These are phyloP conservation scores for Austropuccinia psidii DNA, from an alignment of 1,284 basidiomycete genomes.

Conservation along the genomic window DNA sequence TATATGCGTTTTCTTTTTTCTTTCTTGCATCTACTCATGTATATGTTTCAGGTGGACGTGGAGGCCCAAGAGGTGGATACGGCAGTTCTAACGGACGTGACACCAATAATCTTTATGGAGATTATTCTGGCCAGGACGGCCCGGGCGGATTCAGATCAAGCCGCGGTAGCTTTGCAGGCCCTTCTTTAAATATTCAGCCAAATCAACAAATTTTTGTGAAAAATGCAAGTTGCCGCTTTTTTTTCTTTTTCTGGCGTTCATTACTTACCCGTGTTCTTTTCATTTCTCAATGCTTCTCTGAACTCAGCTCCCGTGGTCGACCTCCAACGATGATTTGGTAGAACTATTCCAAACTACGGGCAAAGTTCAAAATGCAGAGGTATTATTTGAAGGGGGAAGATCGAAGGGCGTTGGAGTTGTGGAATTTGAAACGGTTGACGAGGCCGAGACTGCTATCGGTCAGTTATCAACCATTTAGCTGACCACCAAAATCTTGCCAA, in stretches of 20 bases:
- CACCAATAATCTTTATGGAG: constrained; percentile 67
- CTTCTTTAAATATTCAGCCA: constrained; percentile 57
- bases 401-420: constrained; percentile 92
- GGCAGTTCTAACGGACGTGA: constrained; percentile 52
- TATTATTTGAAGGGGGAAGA: constrained; percentile 73
- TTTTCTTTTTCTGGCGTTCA: not conserved
- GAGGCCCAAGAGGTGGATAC: constrained; percentile 57
- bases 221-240: constrained; percentile 71
- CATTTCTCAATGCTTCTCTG: not conserved
- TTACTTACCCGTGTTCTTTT: too few relatives aligned
- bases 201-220: constrained; percentile 95
- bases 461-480: constrained; percentile 43
- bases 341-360: constrained; percentile 98
- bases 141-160: constrained; percentile 47
- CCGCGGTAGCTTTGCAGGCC: constrained; percentile 50
- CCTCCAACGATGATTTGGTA: constrained; percentile 95
- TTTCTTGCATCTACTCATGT: not conserved
- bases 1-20: not conserved
- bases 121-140: constrained; percentile 65
- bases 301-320: constrained; percentile 85
- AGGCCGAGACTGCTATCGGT: constrained; percentile 84
- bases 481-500: not conserved
- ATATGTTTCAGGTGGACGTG: constrained; percentile 49
- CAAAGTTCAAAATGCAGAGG: constrained; percentile 85
- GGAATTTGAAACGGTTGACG: constrained; percentile 76